Percentiles rank a stretch among this genome's conserved stretches.
phyloP scores from a whole-genome alignment of 2,329 filamentous ascomycete genomes.

The Pseudofabraea citricarpa region DNA sequence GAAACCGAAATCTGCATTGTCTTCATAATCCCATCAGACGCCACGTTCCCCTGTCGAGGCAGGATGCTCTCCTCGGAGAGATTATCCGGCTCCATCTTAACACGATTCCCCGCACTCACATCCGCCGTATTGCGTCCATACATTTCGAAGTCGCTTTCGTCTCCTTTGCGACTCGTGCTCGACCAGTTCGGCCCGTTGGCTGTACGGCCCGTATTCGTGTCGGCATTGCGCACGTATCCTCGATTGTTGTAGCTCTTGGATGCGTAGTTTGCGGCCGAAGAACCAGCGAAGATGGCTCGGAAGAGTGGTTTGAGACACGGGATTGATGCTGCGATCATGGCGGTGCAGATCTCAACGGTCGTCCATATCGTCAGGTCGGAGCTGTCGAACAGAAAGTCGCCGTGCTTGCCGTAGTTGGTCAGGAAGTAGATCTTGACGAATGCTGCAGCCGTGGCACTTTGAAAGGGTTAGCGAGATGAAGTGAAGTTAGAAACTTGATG shows the following conservation, averaged over 20 bases:
- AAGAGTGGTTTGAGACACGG: constrained; percentile 26
- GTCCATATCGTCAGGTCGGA: constrained; percentile 44
- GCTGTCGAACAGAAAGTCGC: constrained; percentile 40
- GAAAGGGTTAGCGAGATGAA: no score
- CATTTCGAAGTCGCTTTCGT: constrained; percentile 8
- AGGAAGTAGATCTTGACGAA: constrained; percentile 36
- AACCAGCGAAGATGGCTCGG: constrained; percentile 17
- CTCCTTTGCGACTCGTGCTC: constrained; percentile 3
- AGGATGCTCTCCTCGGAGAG: constrained; percentile 7
- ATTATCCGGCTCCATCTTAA: constrained; percentile 1
- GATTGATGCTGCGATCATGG: constrained; percentile 27
- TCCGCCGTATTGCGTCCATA: constrained; percentile 6
- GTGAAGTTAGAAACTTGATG: neutral
- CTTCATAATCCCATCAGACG: neutral
- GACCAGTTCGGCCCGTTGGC: constrained; percentile 3
- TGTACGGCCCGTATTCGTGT: constrained; percentile 6
- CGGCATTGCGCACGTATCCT: constrained; percentile 6
- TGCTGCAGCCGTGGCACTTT: neutral
- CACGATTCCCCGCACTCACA: neutral
- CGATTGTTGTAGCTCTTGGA: neutral
- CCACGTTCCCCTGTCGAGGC: neutral
- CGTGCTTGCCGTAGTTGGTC: constrained; percentile 32
- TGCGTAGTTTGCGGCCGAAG: neutral
- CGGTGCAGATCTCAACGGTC: constrained; percentile 28
- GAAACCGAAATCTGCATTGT: neutral